These are phyloP conservation scores for Ophiocordyceps australis DNA, from an alignment of 2,329 filamentous ascomycete species.

Conservation along the genomic window DNA sequence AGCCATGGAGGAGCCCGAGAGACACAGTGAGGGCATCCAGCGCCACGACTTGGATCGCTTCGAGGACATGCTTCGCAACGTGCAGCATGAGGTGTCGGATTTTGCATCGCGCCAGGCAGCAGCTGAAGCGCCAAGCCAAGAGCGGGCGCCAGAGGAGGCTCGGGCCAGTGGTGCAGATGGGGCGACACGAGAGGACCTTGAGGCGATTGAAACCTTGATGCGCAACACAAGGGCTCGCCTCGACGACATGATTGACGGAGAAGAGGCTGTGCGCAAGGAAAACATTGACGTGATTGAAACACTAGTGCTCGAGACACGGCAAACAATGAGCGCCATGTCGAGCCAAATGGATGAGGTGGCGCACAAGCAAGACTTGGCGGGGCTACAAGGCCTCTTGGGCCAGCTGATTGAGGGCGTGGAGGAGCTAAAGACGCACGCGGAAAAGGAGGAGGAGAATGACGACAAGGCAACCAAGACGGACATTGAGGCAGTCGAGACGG, in stretches of 20 bases:
- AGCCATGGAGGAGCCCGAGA: constrained; percentile 15
- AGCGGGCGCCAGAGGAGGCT: constrained; percentile 5
- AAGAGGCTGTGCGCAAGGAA: constrained; percentile 49
- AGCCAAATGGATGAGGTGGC: constrained; percentile 52
- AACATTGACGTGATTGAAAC: constrained; percentile 48
- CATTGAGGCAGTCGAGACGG: constrained; percentile 60
- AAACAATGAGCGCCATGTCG: constrained; percentile 47
- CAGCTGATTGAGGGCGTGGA: constrained; percentile 62
- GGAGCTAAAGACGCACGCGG: constrained; percentile 45
- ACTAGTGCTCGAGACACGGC: constrained; percentile 54
- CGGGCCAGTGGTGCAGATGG: constrained; percentile 13
- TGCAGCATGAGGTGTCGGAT: constrained; percentile 30
- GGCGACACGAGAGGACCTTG: constrained; percentile 56
- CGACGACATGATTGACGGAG: constrained; percentile 60
- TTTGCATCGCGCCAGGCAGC: constrained; percentile 15
- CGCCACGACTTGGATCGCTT: constrained; percentile 36
- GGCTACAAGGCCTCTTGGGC: constrained; percentile 60
- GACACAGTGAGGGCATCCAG: constrained; percentile 14
- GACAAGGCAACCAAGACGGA: constrained; percentile 66
- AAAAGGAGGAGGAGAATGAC: constrained; percentile 33
- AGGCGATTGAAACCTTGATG: constrained; percentile 79
- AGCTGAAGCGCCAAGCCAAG: constrained; percentile 4
- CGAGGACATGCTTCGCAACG: constrained; percentile 29
- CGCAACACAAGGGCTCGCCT: constrained; percentile 77
- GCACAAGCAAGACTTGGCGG: constrained; percentile 61